Base-by-base conservation (phyloP, 805 yeast genomes). In the Nematodospora valgi region DNA sequence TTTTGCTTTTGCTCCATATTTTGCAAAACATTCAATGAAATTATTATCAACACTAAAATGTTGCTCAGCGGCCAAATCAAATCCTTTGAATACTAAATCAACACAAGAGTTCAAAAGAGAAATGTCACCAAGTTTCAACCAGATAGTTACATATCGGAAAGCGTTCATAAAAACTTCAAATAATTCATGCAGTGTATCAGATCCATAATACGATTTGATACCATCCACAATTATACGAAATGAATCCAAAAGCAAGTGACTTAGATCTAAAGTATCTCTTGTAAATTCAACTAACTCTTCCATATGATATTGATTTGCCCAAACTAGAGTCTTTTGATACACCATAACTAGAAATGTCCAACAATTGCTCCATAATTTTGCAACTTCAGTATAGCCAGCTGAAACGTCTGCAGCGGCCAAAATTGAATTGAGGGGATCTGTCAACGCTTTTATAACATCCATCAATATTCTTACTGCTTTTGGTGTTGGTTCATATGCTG, bases 71-170 rank as follows among this genome's bases (percentile, higher is more conserved):
- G 88, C 85, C 28, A 84, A 56, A 45, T 80, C 84, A 30, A 87
- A 66, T 0, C 86, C 78, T 27, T 74, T 71, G 33, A 79, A 72
- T 4, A 85, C 82, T 30, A 87, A 63, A 16, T 72, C 70, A 5
- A 86, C 89, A 65, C 96, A 86, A 1, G 86, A 74, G 17, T 71
- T 72, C 29, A 86, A 62, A 30, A 91, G 64, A 2, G 87, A 83
- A 5, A 75, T 66, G 56, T 89, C 97, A 40, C 91, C 86, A 30
- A 91, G 64, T 40, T 93, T 70, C 19, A 91, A 66, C 94, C 97
- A 85, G 25, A 78, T 80, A 22, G 86, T 69, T 68, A 86, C 79
- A 35, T 78, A 68, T 10, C 70, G 70, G 40, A 89, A 76, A 0
- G 93, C 76, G n/a, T 65, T 60, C 52, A 84, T 67, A 22, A 84